phyloP scores from a whole-genome alignment of 1,284 basidiomycete genomes.

The Ustilago vetiveriae region DNA sequence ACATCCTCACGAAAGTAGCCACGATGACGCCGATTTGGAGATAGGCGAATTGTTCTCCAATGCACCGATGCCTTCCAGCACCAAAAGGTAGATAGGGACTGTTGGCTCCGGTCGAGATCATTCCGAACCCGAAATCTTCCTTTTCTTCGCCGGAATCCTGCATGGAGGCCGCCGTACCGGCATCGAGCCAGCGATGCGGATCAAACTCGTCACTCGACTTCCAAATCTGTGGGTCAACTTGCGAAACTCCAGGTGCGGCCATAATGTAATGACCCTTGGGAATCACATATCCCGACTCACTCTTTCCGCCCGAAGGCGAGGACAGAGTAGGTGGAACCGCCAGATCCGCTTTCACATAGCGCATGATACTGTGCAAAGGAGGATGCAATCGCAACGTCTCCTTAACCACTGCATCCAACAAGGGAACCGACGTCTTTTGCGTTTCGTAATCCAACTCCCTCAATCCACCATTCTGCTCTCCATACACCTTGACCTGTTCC shows the following conservation, averaged over 20 bases:
- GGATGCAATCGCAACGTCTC: conserved; percentile 79
- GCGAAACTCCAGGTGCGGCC: conserved; percentile 86
- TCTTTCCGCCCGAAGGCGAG: conserved; percentile 57
- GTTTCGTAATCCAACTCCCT: conserved; percentile 87
- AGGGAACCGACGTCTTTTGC: conserved; percentile 77
- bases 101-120: conserved; percentile 70
- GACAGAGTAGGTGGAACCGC: conserved; percentile 81
- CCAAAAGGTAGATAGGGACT: conserved; percentile 89
- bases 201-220: conserved; percentile 73
- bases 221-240: conserved; percentile 89
- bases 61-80: conserved; percentile 87
- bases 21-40: conserved; percentile 89
- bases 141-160: conserved; percentile 75
- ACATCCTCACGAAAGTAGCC: conserved; percentile 78
- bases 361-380: conserved; percentile 71
- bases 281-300: conserved; percentile 76
- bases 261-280: conserved; percentile 91
- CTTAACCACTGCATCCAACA: conserved; percentile 88
- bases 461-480: conserved; percentile 75
- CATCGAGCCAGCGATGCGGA: conserved; percentile 81
- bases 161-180: conserved; percentile 72
- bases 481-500: conserved; percentile 87
- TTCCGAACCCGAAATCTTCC: conserved; percentile 92
- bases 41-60: conserved; percentile 97
- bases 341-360: conserved; percentile 85